phyloP scores from a whole-genome alignment of 768 basidiomycete species.

The Fomitopsis pulvina region DNA sequence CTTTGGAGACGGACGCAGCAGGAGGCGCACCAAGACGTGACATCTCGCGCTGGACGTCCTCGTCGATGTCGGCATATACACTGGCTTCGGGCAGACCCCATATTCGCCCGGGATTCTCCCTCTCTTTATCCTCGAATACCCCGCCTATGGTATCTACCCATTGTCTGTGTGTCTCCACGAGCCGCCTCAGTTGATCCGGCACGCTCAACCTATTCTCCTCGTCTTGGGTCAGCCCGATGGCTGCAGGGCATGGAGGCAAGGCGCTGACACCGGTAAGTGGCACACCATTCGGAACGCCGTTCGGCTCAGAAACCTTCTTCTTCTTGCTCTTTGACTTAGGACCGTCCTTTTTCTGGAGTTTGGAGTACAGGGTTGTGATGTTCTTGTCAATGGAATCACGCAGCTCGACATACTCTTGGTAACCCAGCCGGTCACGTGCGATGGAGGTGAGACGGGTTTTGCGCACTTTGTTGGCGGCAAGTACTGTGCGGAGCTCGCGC shows the following conservation, averaged over 20 bases:
- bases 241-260: slow-evolving; percentile 62
- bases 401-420: slow-evolving; percentile 84
- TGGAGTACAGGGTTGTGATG: slow-evolving; percentile 66
- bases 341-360: slow-evolving; percentile 76
- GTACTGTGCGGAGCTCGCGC: slow-evolving; percentile 66
- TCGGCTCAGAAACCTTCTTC: slow-evolving; percentile 48
- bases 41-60: slow-evolving; percentile 42
- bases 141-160: slow-evolving; percentile 76
- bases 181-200: slow-evolving; percentile 58
- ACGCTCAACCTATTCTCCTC: slow-evolving; percentile 58
- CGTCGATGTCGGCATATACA: slow-evolving; percentile 70
- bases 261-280: slow-evolving; percentile 21
- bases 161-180: slow-evolving; percentile 68
- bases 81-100: slow-evolving; percentile 75
- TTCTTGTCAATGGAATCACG: slow-evolving; percentile 86
- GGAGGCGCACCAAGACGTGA: slow-evolving; percentile 14
- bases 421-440: slow-evolving; percentile 82
- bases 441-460: slow-evolving; percentile 64
- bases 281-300: slow-evolving; percentile 22
- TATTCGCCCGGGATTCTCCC: slow-evolving; percentile 55
- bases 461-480: slow-evolving; percentile 79
- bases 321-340: slow-evolving; percentile 70
- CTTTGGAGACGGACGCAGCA: slow-evolving; percentile 11
- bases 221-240: slow-evolving; percentile 62
- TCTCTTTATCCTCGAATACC: slow-evolving; percentile 72